Evolutionary conservation across 1,284 basidiomycete species (phyloP).

Genomic region (Ceratobasidium sp.): DNA sequence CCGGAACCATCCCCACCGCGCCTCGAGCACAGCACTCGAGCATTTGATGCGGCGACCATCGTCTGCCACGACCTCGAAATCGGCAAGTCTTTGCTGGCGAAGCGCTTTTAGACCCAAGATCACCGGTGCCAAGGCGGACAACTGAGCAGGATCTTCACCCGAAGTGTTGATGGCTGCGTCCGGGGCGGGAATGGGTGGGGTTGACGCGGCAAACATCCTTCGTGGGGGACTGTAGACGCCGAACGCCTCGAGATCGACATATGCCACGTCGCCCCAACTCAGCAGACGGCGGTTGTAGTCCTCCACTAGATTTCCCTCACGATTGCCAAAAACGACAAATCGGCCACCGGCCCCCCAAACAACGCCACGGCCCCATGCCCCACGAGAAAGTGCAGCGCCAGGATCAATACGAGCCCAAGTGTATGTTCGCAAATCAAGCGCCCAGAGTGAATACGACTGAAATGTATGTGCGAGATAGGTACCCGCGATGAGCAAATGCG

Average conservation of each 20-base stretch:
- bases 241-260: conserved; percentile 92
- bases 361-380: conserved; percentile 91
- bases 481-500: conserved; percentile 88
- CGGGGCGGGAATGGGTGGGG: conserved; percentile 70
- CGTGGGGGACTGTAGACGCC: conserved; percentile 91
- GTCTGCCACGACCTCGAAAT: conserved; percentile 92
- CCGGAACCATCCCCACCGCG: conserved; percentile 95
- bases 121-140: conserved; percentile 39
- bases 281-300: conserved; percentile 92
- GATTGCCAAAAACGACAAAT: conserved; percentile 90
- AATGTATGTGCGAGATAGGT: conserved; percentile 91
- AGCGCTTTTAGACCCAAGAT: conserved; percentile 78
- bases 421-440: conserved; percentile 83
- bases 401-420: conserved; percentile 89
- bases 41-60: conserved; percentile 88
- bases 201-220: conserved; percentile 64
- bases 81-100: conserved; percentile 80
- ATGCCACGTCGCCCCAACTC: conserved; percentile 91
- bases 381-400: conserved; percentile 78
- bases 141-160: conserved; percentile 34
- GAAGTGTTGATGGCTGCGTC: conserved; percentile 56
- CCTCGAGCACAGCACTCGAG: conserved; percentile 83
- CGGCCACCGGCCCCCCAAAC: conserved; percentile 83
- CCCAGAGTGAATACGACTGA: conserved; percentile 92
- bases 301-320: conserved; percentile 85